These are phyloP conservation scores for Sarocladiaceae sp. DNA, from an alignment of 2,329 filamentous ascomycete species.

Conservation along the genomic window DNA sequence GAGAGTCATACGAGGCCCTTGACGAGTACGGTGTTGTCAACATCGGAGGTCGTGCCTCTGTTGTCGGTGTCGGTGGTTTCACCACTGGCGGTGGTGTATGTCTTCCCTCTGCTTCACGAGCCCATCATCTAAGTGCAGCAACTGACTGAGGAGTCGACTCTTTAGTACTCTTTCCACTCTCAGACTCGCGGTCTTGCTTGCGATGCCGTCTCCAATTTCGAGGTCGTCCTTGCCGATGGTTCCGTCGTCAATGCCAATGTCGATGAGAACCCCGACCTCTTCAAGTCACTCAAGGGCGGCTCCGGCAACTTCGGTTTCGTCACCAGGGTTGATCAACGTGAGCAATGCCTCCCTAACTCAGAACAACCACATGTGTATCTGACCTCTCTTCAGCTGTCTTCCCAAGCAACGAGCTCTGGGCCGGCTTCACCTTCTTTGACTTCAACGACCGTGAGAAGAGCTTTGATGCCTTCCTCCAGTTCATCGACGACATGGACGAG, in stretches of 20 bases:
- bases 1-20: conserved; percentile 12
- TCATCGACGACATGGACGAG: conserved; percentile 18
- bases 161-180: conserved; percentile 12
- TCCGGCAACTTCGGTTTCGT: conserved; percentile 49
- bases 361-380: background rate
- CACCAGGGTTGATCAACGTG: conserved; percentile 31
- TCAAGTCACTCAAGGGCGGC: conserved; percentile 43
- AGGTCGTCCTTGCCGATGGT: conserved; percentile 36
- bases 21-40: conserved; percentile 27
- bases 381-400: conserved; percentile 1
- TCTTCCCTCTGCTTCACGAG: background rate
- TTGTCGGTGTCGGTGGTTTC: conserved; percentile 18
- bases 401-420: conserved; percentile 21
- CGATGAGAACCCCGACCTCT: conserved; percentile 40
- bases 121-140: background rate
- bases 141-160: background rate
- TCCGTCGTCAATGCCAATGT: conserved; percentile 32
- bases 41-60: conserved; percentile 32
- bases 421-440: conserved; percentile 20
- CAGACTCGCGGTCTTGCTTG: conserved; percentile 31
- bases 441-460: conserved; percentile 17
- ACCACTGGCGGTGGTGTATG: conserved; percentile 16
- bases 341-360: background rate
- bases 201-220: conserved; percentile 34
- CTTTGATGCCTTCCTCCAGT: conserved; percentile 21